A percentile compares a stretch with the other conserved stretches of the same genome.
phyloP scores from a whole-genome alignment of 2,329 filamentous ascomycete genomes.

The Monosporascus sp. region DNA sequence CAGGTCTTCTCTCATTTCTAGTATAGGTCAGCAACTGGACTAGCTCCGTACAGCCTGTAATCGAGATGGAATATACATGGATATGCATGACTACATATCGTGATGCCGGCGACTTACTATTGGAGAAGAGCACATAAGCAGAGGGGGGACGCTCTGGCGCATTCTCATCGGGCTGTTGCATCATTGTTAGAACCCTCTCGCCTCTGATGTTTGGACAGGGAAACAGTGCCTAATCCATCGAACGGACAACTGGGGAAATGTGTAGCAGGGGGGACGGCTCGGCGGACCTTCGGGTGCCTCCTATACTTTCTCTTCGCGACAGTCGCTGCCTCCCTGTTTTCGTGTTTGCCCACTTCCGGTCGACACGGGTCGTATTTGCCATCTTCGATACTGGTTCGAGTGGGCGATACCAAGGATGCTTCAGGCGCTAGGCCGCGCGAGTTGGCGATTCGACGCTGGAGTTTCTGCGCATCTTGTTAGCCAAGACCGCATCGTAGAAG shows the following conservation, averaged over 20 bases:
- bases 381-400: slow-evolving; percentile 48
- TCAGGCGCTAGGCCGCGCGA: slow-evolving; percentile 58
- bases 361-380: slow-evolving; percentile 49
- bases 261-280: neutral
- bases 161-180: slow-evolving; percentile 63
- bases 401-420: slow-evolving; percentile 43
- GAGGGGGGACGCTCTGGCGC: slow-evolving; percentile 76
- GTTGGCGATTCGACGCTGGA: slow-evolving; percentile 78
- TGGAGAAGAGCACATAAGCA: slow-evolving; percentile 81
- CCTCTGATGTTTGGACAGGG: neutral
- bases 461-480: slow-evolving; percentile 50
- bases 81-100: neutral
- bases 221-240: neutral
- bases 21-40: neutral
- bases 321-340: slow-evolving; percentile 38
- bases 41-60: too few species aligned
- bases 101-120: slow-evolving; percentile 51
- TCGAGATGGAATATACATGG: neutral
- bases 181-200: slow-evolving; percentile 5
- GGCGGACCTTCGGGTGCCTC: slow-evolving; percentile 66
- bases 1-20: slow-evolving; percentile 71
- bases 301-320: slow-evolving; percentile 68
- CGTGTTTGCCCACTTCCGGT: slow-evolving; percentile 37
- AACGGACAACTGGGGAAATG: neutral
- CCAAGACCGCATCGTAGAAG: neutral